These are phyloP conservation scores for Sordariomycetes sp. DNA, from an alignment of 2,329 filamentous ascomycete genomes.

Conservation along the genomic window DNA sequence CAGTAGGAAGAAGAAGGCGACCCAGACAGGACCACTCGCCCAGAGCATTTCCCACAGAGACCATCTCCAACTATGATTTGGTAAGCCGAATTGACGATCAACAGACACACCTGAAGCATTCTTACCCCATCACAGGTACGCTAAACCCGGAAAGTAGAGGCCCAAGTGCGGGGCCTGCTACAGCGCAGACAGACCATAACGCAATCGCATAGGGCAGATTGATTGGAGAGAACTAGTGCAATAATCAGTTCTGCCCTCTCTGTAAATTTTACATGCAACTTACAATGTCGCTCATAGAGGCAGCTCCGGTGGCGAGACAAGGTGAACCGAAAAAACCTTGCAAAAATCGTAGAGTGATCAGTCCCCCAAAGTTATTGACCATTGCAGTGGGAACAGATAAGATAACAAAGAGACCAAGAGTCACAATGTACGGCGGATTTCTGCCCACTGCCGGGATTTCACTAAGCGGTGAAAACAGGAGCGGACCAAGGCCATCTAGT, in stretches of 20 bases:
- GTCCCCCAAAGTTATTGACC: slow-evolving; percentile 40
- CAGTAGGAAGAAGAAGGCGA: slow-evolving; percentile 44
- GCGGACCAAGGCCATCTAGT: slow-evolving; percentile 26
- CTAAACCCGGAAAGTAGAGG: slow-evolving; percentile 37
- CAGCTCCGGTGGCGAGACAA: slow-evolving; percentile 16
- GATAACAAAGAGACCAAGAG: slow-evolving; percentile 48
- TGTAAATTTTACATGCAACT: too few relatives aligned
- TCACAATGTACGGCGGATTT: slow-evolving; percentile 47
- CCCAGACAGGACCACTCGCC: slow-evolving; percentile 12
- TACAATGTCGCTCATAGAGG: slow-evolving; percentile 16
- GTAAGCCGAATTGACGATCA: too few relatives aligned
- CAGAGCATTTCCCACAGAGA: slow-evolving; percentile 28
- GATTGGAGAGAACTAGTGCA: slow-evolving; percentile 20
- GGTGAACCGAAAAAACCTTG: slow-evolving; percentile 34
- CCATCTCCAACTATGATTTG: too few relatives aligned
- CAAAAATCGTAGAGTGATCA: slow-evolving; percentile 42
- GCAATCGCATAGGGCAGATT: slow-evolving; percentile 32
- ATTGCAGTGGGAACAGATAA: slow-evolving; percentile 43
- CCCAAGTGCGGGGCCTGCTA: slow-evolving; percentile 25
- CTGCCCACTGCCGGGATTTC: slow-evolving; percentile 51
- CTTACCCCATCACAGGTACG: slow-evolving; percentile 25
- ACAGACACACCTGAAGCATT: too few relatives aligned
- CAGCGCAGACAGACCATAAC: slow-evolving; percentile 27
- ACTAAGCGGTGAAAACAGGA: slow-evolving; percentile 46
- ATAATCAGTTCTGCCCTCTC: too few relatives aligned